Base-by-base conservation (phyloP, 2,329 filamentous ascomycete species). In the Aspergillus japonicus region DNA sequence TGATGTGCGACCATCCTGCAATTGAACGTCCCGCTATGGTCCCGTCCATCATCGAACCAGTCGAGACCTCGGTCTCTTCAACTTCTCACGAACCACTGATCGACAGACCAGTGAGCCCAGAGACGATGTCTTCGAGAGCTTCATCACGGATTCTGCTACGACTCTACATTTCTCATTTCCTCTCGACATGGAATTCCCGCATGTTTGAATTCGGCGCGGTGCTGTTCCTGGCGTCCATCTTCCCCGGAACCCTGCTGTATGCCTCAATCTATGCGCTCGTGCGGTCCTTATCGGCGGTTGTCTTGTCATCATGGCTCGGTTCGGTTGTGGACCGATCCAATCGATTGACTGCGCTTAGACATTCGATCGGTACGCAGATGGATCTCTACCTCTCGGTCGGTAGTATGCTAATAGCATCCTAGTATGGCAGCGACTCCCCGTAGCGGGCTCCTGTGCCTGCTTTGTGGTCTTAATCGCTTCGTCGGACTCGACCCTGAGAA, bases 241-340 rank as follows among this genome's bases (percentile, higher is more conserved):
- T 80, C 64, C 83, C 83, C 0, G 75, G 79, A 0, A 90, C 87
- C 0, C 76, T 92, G 23, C 78, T 89, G 23, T 88, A 85, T 39
- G 81, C 87, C 58, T 90, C 88, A 0, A 75, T 88, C n/a, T 92
- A 91, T 68, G 89, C 89, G 0, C 74, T 91, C 6, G 77, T 82
- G 5, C 83, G 89, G 23, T 81, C 84, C 5, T 74, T 80, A 0
- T 78, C 85, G 0, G 87, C 86, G 0, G 82, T 88, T 4, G 29
- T 86, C 0, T 75, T 90, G 6, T 83, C 87, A 0, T 83, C 85
- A 12, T 77, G 77, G 50, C 72, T 91, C 5, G 89, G 89, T 1
- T 68, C 70, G 1, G 80, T 79, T 44, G 83, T 92, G 42, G 89
- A 92, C 70, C 73, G 62, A 0, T 78, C 77, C 5, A 71, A 84